These are phyloP conservation scores for Debaryomyces hansenii DNA, from an alignment of 805 yeast genomes.

Conservation along the genomic window DNA sequence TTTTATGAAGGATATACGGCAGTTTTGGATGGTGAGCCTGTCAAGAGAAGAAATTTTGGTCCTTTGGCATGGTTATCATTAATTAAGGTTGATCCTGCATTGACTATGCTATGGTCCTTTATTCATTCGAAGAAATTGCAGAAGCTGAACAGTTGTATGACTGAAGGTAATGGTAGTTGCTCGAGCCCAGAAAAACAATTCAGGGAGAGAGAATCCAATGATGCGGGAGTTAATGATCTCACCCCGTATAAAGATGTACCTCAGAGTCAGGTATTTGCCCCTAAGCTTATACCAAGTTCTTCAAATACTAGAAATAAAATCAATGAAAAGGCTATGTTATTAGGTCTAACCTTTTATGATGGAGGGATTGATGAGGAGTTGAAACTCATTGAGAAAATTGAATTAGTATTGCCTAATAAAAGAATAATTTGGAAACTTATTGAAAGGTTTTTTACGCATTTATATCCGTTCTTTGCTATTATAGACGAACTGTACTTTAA, in stretches of 20 bases:
- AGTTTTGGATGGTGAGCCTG: constrained; percentile 20
- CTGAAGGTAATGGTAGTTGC: not conserved
- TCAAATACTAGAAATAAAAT: constrained; percentile 5
- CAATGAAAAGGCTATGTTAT: constrained; percentile 16
- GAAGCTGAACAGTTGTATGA: not conserved
- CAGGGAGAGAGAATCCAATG: constrained; percentile 8
- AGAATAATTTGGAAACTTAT: constrained; percentile 38
- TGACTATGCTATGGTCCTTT: constrained; percentile 11
- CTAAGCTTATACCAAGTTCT: not conserved
- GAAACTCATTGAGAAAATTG: constrained; percentile 27
- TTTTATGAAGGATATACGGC: constrained; percentile 24
- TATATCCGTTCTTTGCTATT: constrained; percentile 47
- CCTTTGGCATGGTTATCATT: constrained; percentile 33
- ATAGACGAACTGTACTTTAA: constrained; percentile 37
- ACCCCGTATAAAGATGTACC: not conserved
- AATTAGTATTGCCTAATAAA: constrained; percentile 35
- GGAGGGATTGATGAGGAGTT: constrained; percentile 26
- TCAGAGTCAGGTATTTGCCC: not conserved
- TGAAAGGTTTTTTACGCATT: constrained; percentile 39
- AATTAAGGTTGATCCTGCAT: constrained; percentile 24
- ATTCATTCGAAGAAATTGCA: constrained; percentile 5
- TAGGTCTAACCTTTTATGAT: constrained; percentile 30
- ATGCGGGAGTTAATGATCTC: constrained; percentile 12
- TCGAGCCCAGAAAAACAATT: constrained; percentile 3
- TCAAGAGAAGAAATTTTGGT: constrained; percentile 27